These are phyloP conservation scores for Setaria italica DNA, from an alignment of 202 grass and related monocot species.

Conservation along the genomic window DNA sequence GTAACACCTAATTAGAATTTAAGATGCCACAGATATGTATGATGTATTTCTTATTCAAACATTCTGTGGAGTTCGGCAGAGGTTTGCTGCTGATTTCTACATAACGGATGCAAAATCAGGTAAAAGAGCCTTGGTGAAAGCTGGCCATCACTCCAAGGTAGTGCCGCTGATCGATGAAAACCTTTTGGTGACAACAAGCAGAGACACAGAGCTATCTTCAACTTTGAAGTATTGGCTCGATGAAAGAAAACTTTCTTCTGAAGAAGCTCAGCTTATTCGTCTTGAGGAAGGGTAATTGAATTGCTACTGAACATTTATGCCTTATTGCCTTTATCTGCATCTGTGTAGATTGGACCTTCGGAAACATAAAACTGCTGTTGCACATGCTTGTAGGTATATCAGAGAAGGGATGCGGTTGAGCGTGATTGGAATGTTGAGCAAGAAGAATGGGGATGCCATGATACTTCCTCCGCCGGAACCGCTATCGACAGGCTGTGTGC, in stretches of 20 bases:
- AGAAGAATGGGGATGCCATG: slow-evolving; percentile 64
- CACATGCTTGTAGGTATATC: slow-evolving; percentile 63
- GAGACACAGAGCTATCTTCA: slow-evolving; percentile 74
- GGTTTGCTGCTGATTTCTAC: slow-evolving; percentile 96
- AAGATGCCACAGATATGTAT: slow-evolving; percentile 17
- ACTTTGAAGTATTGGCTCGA: slow-evolving; percentile 92
- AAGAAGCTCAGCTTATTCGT: slow-evolving; percentile 66
- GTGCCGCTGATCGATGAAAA: slow-evolving; percentile 83
- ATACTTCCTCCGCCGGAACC: slow-evolving; percentile 77
- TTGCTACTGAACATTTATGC: not conserved
- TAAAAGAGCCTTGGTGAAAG: slow-evolving; percentile 79
- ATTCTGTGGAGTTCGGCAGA: slow-evolving; percentile 71
- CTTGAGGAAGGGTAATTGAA: slow-evolving; percentile 87
- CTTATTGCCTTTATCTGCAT: not conserved
- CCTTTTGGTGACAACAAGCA: slow-evolving; percentile 71
- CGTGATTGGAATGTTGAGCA: slow-evolving; percentile 83
- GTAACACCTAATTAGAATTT: not conserved
- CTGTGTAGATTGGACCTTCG: not conserved
- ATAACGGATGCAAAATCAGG: slow-evolving; percentile 93
- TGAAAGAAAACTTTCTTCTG: slow-evolving; percentile 75
- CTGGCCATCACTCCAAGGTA: slow-evolving; percentile 73
- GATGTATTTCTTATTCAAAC: slow-evolving; percentile 54
- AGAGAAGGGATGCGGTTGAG: slow-evolving; percentile 81
- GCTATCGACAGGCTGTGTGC: slow-evolving; percentile 73
- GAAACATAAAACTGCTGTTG: slow-evolving; percentile 28